phyloP scores from a whole-genome alignment of 305 asterid genomes.

The Petunia hybrid region DNA sequence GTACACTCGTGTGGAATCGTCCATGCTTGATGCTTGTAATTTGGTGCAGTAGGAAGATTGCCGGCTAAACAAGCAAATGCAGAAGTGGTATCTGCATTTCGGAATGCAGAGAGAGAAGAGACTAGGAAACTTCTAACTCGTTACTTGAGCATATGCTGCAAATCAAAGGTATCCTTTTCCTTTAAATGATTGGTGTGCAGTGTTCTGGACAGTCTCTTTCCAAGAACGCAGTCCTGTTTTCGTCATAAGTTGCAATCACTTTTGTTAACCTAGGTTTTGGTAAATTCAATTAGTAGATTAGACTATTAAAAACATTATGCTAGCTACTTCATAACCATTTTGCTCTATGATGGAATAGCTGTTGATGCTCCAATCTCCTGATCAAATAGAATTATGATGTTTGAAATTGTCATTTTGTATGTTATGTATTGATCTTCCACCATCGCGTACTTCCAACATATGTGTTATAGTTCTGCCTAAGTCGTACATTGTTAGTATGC shows the following conservation, averaged over 20 bases:
- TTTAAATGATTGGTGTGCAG: slow-evolving; percentile 17
- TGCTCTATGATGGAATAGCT: slow-evolving; percentile 8
- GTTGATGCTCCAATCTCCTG: neutral
- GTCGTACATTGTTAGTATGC: neutral
- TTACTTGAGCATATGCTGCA: slow-evolving; percentile 60
- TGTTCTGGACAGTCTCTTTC: neutral
- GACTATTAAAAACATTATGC: neutral
- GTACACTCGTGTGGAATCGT: slow-evolving; percentile 3
- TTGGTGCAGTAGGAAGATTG: slow-evolving; percentile 75
- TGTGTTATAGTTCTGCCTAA: neutral
- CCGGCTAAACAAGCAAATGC: slow-evolving; percentile 82
- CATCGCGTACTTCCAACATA: neutral
- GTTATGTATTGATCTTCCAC: neutral
- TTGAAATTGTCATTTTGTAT: neutral
- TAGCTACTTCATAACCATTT: neutral
- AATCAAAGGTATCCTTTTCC: slow-evolving; percentile 56
- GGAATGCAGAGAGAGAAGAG: slow-evolving; percentile 63
- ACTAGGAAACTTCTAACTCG: slow-evolving; percentile 52
- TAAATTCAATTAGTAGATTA: slow-evolving; percentile 22
- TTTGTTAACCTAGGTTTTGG: neutral
- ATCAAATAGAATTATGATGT: slow-evolving; percentile 24
- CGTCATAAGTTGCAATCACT: slow-evolving; percentile 16
- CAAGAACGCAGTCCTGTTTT: neutral
- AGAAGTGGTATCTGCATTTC: slow-evolving; percentile 60
- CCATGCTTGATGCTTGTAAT: slow-evolving; percentile 18